Conservation (phyloP, 1,284 basidiomycete genomes). For the Caloboletus firmus region DNA sequence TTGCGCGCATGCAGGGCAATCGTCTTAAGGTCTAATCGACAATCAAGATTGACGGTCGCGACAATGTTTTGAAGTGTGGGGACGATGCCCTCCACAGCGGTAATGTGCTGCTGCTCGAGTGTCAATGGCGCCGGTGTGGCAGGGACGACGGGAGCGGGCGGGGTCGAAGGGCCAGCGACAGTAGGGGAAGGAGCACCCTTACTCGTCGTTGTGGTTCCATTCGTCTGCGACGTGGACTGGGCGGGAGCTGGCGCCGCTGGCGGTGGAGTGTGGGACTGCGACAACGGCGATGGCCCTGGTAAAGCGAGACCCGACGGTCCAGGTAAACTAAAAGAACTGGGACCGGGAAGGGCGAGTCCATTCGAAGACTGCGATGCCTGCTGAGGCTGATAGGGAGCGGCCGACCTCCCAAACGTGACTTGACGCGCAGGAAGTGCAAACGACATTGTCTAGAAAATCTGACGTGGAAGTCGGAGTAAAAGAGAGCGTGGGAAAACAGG, state of each 20-base stretch:
- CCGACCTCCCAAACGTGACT: conserved; percentile 70
- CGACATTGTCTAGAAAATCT: conserved; percentile 48
- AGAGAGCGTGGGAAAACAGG: conserved; percentile 33
- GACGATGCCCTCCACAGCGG: conserved; percentile 92
- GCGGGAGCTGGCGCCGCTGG: conserved; percentile 24
- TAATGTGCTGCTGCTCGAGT: conserved; percentile 87
- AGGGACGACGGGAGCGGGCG: conserved; percentile 47
- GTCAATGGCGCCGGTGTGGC: conserved; percentile 71
- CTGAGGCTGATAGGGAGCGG: conserved; percentile 45
- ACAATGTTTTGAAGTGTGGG: conserved; percentile 98
- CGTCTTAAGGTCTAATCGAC: conserved; percentile 95
- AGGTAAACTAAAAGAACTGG: conserved; percentile 48
- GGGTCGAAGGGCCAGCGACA: conserved; percentile 52
- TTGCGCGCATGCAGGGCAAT: conserved; percentile 98
- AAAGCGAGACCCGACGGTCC: conserved; percentile 43
- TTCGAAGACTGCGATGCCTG: conserved; percentile 41
- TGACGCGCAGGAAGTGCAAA: conserved; percentile 75
- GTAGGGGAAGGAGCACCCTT: conserved; percentile 32
- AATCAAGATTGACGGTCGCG: conserved; percentile 98
- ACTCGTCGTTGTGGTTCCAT: conserved; percentile 28
- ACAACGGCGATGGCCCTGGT: conserved; percentile 40
- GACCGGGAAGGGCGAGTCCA: conserved; percentile 51
- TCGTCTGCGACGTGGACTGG: conserved; percentile 32
- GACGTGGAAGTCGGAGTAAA: conserved; percentile 22
- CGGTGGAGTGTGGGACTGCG: conserved; percentile 41